Evolutionary conservation across 1,284 basidiomycete species (phyloP).

Genomic region (Ceratobasidium sp.): DNA sequence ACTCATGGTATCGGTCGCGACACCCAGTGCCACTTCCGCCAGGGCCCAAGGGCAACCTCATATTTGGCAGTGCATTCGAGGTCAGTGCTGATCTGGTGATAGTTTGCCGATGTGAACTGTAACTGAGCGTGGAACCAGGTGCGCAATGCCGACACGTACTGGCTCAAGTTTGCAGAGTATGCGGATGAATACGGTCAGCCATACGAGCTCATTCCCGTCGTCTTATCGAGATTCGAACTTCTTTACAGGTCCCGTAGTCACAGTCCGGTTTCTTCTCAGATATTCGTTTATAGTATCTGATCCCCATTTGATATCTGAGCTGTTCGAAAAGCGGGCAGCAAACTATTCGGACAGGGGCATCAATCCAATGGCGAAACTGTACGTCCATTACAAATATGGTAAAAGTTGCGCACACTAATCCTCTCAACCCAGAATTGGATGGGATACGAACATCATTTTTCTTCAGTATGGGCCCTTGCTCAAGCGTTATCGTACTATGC

Average conservation of each 20-base stretch:
- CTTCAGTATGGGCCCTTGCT: neutral
- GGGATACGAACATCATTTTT: neutral
- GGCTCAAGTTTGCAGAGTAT: slow-evolving; percentile 7
- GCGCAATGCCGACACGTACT: neutral
- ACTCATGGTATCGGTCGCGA: slow-evolving; percentile 9
- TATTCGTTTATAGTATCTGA: neutral
- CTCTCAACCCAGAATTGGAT: neutral
- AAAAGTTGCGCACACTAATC: neutral
- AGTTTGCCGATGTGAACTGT: neutral
- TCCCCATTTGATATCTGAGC: neutral
- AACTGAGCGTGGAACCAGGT: neutral
- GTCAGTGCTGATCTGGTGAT: neutral
- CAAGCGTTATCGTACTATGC: neutral
- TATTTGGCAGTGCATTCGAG: slow-evolving; percentile 19
- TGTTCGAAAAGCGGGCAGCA: slow-evolving; percentile 17
- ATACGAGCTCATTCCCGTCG: too few species aligned
- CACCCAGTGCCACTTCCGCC: slow-evolving; percentile 9
- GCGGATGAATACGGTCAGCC: neutral
- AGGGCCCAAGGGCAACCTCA: neutral
- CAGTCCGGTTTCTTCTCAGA: neutral
- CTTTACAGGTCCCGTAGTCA: neutral
- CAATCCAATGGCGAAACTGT: neutral
- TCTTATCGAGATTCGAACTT: neutral
- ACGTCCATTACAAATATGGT: neutral
- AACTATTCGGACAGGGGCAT: neutral